These are phyloP conservation scores for Parascedosporium putredinis DNA, from an alignment of 2,329 filamentous ascomycete species.

Conservation along the genomic window DNA sequence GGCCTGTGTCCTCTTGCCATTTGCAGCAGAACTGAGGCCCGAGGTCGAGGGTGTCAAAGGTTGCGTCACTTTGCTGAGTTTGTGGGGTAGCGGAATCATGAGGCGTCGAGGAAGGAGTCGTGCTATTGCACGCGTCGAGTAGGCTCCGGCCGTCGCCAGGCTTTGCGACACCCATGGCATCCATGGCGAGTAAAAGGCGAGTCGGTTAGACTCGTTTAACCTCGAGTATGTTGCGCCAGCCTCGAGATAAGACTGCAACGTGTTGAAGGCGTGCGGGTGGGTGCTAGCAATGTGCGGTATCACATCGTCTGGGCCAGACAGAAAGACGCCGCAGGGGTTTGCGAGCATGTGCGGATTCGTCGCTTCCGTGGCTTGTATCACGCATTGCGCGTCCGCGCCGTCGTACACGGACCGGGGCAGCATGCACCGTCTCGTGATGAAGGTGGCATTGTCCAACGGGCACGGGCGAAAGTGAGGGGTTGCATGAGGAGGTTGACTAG, in stretches of 20 bases:
- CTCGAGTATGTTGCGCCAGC: constrained; percentile 9
- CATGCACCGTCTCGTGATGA: constrained; percentile 13
- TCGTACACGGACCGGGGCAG: constrained; percentile 13
- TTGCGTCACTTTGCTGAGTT: constrained; percentile 5
- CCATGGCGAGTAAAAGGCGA: constrained; percentile 6
- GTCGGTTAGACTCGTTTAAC: constrained; percentile 4
- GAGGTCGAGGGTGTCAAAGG: constrained; percentile 4
- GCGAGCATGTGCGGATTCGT: constrained; percentile 6
- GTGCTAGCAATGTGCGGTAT: constrained; percentile 10
- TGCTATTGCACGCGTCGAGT: constrained; percentile 5
- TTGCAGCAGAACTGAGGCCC: constrained; percentile 18
- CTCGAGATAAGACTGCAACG: constrained; percentile 9
- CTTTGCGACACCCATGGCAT: constrained; percentile 8
- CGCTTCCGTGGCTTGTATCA: constrained; percentile 7
- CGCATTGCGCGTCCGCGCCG: constrained; percentile 7
- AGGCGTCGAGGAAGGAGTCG: constrained; percentile 5
- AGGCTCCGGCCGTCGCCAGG: background rate
- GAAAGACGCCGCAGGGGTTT: constrained; percentile 11
- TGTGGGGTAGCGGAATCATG: constrained; percentile 6
- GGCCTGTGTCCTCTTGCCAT: constrained; percentile 19
- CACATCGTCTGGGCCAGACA: constrained; percentile 10
- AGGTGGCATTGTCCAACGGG: constrained; percentile 11
- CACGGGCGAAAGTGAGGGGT: constrained; percentile 11
- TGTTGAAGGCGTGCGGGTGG: constrained; percentile 9
- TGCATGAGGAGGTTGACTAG: constrained; percentile 5